Conservation (phyloP, 1,139 yeast species). For the Taiozyma sp. region DNA sequence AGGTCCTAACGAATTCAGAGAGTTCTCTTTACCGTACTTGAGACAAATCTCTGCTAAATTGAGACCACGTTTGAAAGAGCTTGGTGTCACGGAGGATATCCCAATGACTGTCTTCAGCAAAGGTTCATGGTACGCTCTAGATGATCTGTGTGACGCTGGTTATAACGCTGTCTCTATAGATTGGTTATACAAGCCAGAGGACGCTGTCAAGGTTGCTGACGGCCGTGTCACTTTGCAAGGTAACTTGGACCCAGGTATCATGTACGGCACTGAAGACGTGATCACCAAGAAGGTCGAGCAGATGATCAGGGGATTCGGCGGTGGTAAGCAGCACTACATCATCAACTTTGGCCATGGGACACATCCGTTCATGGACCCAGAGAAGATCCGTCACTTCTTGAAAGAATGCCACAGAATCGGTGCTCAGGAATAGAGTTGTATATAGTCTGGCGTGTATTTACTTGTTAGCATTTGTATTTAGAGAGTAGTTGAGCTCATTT, state of each 20-base stretch:
- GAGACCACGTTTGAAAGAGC: slow-evolving; percentile 64
- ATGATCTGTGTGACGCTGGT: slow-evolving; percentile 78
- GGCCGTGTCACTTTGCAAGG: slow-evolving; percentile 91
- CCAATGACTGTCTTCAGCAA: slow-evolving; percentile 92
- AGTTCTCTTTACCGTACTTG: slow-evolving; percentile 85
- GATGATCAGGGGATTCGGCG: slow-evolving; percentile 89
- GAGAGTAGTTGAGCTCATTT: too few species aligned
- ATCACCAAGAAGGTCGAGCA: slow-evolving; percentile 77
- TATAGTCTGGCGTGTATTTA: background rate
- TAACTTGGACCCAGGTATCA: slow-evolving; percentile 90
- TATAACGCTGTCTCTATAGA: slow-evolving; percentile 87
- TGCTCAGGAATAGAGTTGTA: slow-evolving; percentile 23
- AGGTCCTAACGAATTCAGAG: slow-evolving; percentile 83
- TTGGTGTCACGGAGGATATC: slow-evolving; percentile 66
- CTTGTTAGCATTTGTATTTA: background rate
- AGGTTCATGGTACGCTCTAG: slow-evolving; percentile 97
- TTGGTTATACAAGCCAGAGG: slow-evolving; percentile 85
- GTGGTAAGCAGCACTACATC: slow-evolving; percentile 87
- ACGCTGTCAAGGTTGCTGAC: slow-evolving; percentile 73
- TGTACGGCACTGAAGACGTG: slow-evolving; percentile 82
- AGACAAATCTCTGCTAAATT: slow-evolving; percentile 68
- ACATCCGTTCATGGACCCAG: slow-evolving; percentile 95
- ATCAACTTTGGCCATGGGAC: slow-evolving; percentile 98
- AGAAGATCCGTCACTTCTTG: slow-evolving; percentile 75
- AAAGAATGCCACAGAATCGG: slow-evolving; percentile 87